phyloP scores from a whole-genome alignment of 257 asterid genomes.

The Lantana camara region DNA sequence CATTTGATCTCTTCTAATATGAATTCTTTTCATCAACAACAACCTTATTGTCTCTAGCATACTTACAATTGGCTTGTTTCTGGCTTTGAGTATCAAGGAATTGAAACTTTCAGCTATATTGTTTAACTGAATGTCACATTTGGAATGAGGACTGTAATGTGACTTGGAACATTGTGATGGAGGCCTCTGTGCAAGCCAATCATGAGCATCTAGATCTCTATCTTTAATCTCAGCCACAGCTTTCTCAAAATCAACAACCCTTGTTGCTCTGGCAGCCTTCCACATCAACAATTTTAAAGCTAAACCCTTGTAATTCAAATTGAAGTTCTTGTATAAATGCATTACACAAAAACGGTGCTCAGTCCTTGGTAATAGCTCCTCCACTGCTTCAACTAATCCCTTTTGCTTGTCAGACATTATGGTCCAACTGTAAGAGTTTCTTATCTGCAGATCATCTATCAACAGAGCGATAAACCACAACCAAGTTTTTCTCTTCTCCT shows the following conservation, averaged over 20 bases:
- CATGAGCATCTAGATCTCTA: not conserved
- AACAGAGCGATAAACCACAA: too few species aligned
- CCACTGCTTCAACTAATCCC: not conserved
- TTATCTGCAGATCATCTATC: not conserved
- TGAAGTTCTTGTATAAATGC: conserved; percentile 5
- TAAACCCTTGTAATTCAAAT: not conserved
- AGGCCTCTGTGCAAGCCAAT: not conserved
- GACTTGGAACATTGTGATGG: not conserved
- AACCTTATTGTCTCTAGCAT: too few species aligned
- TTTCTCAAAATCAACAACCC: not conserved
- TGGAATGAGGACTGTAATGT: not conserved
- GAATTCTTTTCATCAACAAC: too few species aligned
- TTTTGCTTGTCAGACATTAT: conserved; percentile 8
- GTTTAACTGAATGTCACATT: not conserved
- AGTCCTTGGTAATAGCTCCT: not conserved
- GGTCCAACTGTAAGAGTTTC: not conserved
- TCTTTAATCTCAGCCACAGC: too few species aligned
- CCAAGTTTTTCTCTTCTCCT: too few species aligned
- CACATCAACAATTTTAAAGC: not conserved
- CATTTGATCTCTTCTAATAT: not conserved
- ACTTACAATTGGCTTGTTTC: too few species aligned
- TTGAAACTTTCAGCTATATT: conserved; percentile 2
- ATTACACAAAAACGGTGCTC: conserved; percentile 11
- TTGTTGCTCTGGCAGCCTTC: not conserved
- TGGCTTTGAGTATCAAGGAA: not conserved